Percentiles rank a stretch among this genome's conserved stretches.
phyloP scores from a whole-genome alignment of 352 stramenopile species.

The Globisporangium heterothallicum region DNA sequence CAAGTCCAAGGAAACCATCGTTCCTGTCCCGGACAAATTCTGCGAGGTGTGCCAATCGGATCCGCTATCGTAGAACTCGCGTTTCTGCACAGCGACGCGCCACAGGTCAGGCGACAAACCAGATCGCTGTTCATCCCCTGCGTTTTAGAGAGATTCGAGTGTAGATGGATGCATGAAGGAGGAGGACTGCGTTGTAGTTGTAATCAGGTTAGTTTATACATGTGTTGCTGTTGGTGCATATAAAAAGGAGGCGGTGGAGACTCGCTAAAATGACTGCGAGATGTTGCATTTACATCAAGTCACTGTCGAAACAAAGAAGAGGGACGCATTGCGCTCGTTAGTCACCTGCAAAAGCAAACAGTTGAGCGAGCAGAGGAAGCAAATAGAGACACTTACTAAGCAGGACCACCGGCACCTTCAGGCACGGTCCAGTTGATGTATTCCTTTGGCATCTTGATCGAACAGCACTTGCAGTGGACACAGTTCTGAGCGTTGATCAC shows the following conservation, averaged over 20 bases:
- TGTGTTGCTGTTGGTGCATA: background rate
- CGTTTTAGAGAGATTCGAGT: too few species aligned
- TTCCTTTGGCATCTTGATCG: conserved; percentile 99
- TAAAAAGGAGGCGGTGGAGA: conserved; percentile 1
- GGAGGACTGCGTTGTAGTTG: background rate
- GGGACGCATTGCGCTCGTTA: conserved; percentile 20
- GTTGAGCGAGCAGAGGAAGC: background rate
- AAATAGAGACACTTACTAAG: conserved; percentile 88
- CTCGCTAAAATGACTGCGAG: background rate
- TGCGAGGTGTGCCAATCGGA: conserved; percentile 40
- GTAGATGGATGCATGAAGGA: background rate
- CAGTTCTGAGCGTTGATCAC: conserved; percentile 99
- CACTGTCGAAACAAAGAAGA: conserved; percentile 30
- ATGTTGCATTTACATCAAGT: conserved; percentile 53
- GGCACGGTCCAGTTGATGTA: conserved; percentile 99
- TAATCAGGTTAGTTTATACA: conserved; percentile 10
- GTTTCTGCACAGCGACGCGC: background rate
- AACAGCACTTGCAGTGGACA: conserved; percentile 99
- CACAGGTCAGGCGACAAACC: too few species aligned
- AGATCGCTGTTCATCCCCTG: too few species aligned
- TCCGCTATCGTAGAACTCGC: conserved; percentile 4
- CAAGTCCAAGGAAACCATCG: conserved; percentile 26
- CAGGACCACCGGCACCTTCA: conserved; percentile 95
- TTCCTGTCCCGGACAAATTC: conserved; percentile 46
- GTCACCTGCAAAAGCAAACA: background rate